phyloP scores from a whole-genome alignment of 2,329 filamentous ascomycete species.

The Juglanconis sp. region DNA sequence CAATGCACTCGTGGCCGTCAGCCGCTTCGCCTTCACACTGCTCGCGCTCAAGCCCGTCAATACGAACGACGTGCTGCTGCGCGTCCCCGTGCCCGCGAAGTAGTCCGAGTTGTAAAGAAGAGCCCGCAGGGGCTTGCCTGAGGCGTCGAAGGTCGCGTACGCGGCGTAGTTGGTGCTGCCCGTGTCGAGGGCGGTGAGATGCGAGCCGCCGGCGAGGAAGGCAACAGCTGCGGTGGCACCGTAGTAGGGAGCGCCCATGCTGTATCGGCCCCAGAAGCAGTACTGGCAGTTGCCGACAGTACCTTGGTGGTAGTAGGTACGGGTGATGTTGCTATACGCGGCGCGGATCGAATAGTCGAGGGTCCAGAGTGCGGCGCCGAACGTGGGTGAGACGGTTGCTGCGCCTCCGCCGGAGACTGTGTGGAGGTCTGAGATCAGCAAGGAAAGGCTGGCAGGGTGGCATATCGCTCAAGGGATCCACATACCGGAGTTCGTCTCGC shows the following conservation, averaged over 20 bases:
- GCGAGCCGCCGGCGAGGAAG: constrained; percentile 40
- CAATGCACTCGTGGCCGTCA: constrained; percentile 41
- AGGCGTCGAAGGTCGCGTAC: constrained; percentile 42
- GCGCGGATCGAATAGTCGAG: constrained; percentile 42
- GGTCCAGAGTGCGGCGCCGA: constrained; percentile 49
- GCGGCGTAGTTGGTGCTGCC: constrained; percentile 40
- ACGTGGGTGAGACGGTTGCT: constrained; percentile 39
- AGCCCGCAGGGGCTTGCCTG: constrained; percentile 32
- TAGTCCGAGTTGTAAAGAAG: constrained; percentile 47
- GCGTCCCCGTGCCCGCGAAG: constrained; percentile 31
- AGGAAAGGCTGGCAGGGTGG: background rate
- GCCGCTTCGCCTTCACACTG: constrained; percentile 38
- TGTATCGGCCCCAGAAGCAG: constrained; percentile 45
- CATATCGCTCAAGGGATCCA: background rate
- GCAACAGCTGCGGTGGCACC: constrained; percentile 47
- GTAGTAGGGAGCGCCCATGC: constrained; percentile 50
- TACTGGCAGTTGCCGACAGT: constrained; percentile 52
- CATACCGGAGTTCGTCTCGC: constrained; percentile 48
- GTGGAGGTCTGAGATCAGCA: background rate
- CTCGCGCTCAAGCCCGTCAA: constrained; percentile 37
- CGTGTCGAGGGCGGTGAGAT: constrained; percentile 43
- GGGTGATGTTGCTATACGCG: constrained; percentile 33
- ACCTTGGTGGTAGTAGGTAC: constrained; percentile 50
- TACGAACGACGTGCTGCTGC: constrained; percentile 36
- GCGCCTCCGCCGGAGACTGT: constrained; percentile 37